A percentile compares a stretch with the other conserved stretches of the same genome.
Conservation (phyloP, 2,329 filamentous ascomycete species). For the Sporothrix brasiliensis region DNA sequence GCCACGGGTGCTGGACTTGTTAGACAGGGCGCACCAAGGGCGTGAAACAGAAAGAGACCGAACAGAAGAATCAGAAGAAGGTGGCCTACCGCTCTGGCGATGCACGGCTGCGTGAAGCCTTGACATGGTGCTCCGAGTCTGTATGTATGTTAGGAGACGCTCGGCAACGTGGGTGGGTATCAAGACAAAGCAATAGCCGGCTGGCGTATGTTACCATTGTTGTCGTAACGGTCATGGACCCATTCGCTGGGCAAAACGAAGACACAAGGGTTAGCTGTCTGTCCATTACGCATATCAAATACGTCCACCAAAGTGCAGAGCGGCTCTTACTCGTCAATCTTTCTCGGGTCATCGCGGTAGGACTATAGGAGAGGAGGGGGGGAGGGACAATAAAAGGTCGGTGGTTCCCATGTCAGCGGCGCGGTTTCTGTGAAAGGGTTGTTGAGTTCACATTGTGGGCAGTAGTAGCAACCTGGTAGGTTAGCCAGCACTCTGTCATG, state of each 20-base stretch:
- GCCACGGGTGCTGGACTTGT: constrained; percentile 39
- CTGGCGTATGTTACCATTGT: constrained; percentile 55
- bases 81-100: constrained; percentile 28
- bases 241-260: constrained; percentile 66
- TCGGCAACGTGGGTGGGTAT: too few species aligned
- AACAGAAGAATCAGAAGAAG: not conserved
- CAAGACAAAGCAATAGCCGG: not conserved
- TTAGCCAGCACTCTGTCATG: not conserved
- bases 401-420: constrained; percentile 46
- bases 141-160: not conserved
- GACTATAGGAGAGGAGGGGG: constrained; percentile 53
- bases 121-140: constrained; percentile 19
- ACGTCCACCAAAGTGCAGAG: not conserved
- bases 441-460: not conserved
- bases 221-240: constrained; percentile 90
- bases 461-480: constrained; percentile 5
- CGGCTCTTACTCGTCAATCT: constrained; percentile 67
- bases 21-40: not conserved
- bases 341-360: constrained; percentile 64
- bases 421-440: constrained; percentile 28
- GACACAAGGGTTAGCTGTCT: not conserved
- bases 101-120: constrained; percentile 24
- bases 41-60: not conserved
- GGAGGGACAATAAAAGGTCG: constrained; percentile 25
- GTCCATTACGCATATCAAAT: not conserved